Evolutionary conservation across 371 early-diverging fungal species (phyloP).

Genomic region (Chytridium lagenaria): DNA sequence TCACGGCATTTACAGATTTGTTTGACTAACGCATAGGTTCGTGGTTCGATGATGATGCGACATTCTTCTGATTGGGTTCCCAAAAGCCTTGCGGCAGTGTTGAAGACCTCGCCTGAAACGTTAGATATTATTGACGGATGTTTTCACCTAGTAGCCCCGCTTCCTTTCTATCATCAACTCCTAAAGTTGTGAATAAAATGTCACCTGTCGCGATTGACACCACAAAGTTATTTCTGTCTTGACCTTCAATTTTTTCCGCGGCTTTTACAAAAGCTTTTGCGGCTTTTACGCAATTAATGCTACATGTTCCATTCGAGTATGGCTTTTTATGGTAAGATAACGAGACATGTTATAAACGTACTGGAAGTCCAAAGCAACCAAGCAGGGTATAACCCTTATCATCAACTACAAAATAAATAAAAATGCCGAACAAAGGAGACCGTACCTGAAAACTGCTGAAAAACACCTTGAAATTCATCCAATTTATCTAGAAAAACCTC

Average conservation of each 20-base stretch:
- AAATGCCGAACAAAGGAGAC: not conserved
- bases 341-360: too few species aligned
- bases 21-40: not conserved
- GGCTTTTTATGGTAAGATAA: too few species aligned
- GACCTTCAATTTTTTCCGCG: not conserved
- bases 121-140: not conserved
- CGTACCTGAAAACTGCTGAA: slow-evolving; percentile 16
- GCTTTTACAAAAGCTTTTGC: not conserved
- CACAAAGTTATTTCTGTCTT: not conserved
- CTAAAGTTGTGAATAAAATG: not conserved
- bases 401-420: slow-evolving; percentile 1
- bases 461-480: not conserved
- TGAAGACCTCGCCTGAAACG: not conserved
- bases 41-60: not conserved
- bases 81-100: slow-evolving; percentile 8
- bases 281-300: not conserved
- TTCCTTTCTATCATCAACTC: not conserved
- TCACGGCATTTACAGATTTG: not conserved
- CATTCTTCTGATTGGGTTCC: not conserved
- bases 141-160: not conserved
- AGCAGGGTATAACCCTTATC: slow-evolving; percentile 3
- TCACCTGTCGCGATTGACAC: slow-evolving; percentile 10
- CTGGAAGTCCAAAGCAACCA: slow-evolving; percentile 15
- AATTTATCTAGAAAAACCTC: not conserved
- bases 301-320: too few species aligned